phyloP scores from a whole-genome alignment of 1,284 basidiomycete genomes.

The Sanghuangporus weigelae region DNA sequence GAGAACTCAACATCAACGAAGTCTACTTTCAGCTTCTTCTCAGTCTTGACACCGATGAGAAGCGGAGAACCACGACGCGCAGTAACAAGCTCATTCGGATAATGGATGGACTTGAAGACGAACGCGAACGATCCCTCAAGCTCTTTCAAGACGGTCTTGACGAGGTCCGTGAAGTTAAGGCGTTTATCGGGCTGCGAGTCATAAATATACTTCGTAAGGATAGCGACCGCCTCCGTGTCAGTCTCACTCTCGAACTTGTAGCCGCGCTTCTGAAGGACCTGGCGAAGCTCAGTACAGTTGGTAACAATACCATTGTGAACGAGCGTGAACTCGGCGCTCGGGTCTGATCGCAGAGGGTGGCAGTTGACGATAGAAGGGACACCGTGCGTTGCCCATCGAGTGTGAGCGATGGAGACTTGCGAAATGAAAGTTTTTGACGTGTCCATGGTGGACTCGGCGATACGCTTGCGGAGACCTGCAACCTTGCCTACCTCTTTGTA shows the following conservation, averaged over 20 bases:
- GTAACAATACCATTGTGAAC: constrained; percentile 99
- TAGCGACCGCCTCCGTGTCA: constrained; percentile 96
- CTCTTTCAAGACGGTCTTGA: constrained; percentile 97
- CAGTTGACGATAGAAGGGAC: constrained; percentile 87
- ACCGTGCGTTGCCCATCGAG: constrained; percentile 99
- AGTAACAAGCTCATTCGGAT: constrained; percentile 93
- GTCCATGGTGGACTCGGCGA: constrained; percentile 73
- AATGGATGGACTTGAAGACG: constrained; percentile 97
- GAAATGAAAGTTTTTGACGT: constrained; percentile 79
- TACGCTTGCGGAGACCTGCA: constrained; percentile 88
- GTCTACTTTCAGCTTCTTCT: constrained; percentile 99
- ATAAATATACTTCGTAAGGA: constrained; percentile 95
- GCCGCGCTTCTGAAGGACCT: constrained; percentile 94
- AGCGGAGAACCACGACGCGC: constrained; percentile 97
- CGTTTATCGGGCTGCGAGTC: constrained; percentile 90
- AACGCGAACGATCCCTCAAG: constrained; percentile 99
- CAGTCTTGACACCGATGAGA: constrained; percentile 98
- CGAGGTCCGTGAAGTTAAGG: constrained; percentile 84
- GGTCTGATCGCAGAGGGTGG: constrained; percentile 92
- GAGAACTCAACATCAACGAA: constrained; percentile 98
- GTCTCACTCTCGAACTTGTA: constrained; percentile 96
- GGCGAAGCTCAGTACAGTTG: constrained; percentile 85
- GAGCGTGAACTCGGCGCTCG: constrained; percentile 80
- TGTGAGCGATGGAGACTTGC: constrained; percentile 98
- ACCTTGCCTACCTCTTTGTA: constrained; percentile 99